A percentile compares a stretch with the other conserved stretches of the same genome.
Evolutionary conservation across 2,329 filamentous ascomycete genomes (phyloP).

Genomic region (Xylaria sp.): DNA sequence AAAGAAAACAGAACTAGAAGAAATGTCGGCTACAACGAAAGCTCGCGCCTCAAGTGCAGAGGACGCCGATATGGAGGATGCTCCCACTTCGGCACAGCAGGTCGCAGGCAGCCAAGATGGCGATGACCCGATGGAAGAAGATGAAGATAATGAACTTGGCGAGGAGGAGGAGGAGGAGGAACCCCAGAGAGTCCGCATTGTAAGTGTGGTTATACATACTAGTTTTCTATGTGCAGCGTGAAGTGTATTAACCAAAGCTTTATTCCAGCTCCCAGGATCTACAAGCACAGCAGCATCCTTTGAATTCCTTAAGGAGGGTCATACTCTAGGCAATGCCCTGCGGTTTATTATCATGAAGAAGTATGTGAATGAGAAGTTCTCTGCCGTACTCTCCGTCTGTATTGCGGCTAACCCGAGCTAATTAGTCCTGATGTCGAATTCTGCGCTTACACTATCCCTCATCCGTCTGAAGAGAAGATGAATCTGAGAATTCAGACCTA

Average conservation of each 20-base stretch:
- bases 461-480: constrained; percentile 96
- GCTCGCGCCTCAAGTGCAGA: constrained; percentile 37
- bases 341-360: constrained; percentile 99
- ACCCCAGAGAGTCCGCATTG: constrained; percentile 70
- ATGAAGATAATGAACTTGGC: constrained; percentile 50
- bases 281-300: constrained; percentile 92
- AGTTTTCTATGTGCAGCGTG: constrained; percentile 9
- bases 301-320: constrained; percentile 92
- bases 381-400: not conserved
- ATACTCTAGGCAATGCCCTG: constrained; percentile 93
- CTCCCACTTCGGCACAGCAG: constrained; percentile 48
- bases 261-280: constrained; percentile 79
- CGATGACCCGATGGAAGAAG: constrained; percentile 49
- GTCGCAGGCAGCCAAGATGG: constrained; percentile 57
- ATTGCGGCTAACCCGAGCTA: constrained; percentile 59
- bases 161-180: constrained; percentile 63
- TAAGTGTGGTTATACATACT: constrained; percentile 52
- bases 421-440: constrained; percentile 95
- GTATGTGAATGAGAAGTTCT: constrained; percentile 62
- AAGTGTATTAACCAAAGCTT: constrained; percentile 27
- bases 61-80: constrained; percentile 49
- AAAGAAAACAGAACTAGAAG: constrained; percentile 2
- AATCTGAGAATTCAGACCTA: constrained; percentile 98
- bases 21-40: constrained; percentile 46
- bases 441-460: constrained; percentile 97